phyloP scores from a whole-genome alignment of 2,329 filamentous ascomycete genomes.

The Aotearoamyces nothofagi region DNA sequence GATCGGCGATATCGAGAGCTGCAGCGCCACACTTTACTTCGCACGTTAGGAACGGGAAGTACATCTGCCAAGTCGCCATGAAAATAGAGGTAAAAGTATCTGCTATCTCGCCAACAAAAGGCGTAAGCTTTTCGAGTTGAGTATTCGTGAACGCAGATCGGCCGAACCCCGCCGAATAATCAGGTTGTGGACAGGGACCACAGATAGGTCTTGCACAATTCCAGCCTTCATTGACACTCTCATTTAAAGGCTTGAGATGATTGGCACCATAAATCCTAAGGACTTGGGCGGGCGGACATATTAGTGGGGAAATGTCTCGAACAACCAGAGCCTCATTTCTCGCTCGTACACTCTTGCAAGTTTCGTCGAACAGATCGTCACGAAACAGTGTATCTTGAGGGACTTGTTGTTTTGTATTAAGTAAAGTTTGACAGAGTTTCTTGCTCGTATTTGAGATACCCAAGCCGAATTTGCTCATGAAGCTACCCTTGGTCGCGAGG shows the following conservation, averaged over 20 bases:
- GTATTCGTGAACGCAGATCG: constrained; percentile 25
- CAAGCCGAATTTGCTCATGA: constrained; percentile 21
- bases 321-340: constrained; percentile 24
- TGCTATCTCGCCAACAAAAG: constrained; percentile 21
- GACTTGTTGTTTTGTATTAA: constrained; percentile 17
- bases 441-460: constrained; percentile 21
- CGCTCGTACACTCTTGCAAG: constrained; percentile 18
- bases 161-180: constrained; percentile 27
- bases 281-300: constrained; percentile 25
- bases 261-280: constrained; percentile 16
- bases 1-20: constrained; percentile 21
- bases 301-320: constrained; percentile 21
- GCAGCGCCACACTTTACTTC: constrained; percentile 28
- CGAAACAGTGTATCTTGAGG: constrained; percentile 23
- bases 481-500: constrained; percentile 24
- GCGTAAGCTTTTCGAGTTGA: constrained; percentile 25
- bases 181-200: constrained; percentile 24
- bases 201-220: constrained; percentile 22
- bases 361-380: constrained; percentile 22
- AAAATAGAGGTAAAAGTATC: constrained; percentile 25
- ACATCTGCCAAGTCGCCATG: constrained; percentile 28
- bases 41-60: constrained; percentile 31
- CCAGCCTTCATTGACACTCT: constrained; percentile 27
- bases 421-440: constrained; percentile 15
- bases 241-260: constrained; percentile 18